A percentile compares a stretch with the other conserved stretches of the same genome.
These are phyloP conservation scores for Spergularia bocconei DNA, from an alignment of 148 eudicot species.

Conservation along the genomic window DNA sequence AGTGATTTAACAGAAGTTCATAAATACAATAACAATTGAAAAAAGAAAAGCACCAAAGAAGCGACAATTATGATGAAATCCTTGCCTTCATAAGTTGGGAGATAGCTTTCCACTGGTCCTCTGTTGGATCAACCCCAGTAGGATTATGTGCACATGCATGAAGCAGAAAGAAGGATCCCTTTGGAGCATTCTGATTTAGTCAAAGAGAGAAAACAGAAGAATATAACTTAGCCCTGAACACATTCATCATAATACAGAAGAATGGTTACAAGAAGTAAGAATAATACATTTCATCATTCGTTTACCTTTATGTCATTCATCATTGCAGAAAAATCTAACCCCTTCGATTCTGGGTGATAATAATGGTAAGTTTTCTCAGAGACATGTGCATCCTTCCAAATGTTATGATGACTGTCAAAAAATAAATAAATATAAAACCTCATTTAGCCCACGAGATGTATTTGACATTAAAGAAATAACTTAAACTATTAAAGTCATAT, in stretches of 20 bases:
- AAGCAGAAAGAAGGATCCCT: slow-evolving; percentile 89
- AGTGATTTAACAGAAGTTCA: slow-evolving; percentile 4
- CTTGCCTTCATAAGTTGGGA: slow-evolving; percentile 74
- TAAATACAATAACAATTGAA: background rate
- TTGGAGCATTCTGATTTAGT: slow-evolving; percentile 74
- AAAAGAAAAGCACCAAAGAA: background rate
- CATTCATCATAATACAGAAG: too few species aligned
- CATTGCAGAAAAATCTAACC: slow-evolving; percentile 75
- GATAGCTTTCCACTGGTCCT: slow-evolving; percentile 94
- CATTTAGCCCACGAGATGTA: background rate
- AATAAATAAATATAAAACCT: background rate
- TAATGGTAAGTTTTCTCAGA: slow-evolving; percentile 69
- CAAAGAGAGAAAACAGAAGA: slow-evolving; percentile 1
- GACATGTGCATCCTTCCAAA: slow-evolving; percentile 92
- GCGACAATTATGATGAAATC: background rate
- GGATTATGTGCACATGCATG: slow-evolving; percentile 99
- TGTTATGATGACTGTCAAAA: slow-evolving; percentile 85
- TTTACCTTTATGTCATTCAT: slow-evolving; percentile 86
- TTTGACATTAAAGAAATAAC: background rate
- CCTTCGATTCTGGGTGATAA: slow-evolving; percentile 82
- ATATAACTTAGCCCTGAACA: slow-evolving; percentile 12
- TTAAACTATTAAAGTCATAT: background rate
- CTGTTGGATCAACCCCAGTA: slow-evolving; percentile 97
- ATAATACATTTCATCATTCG: background rate
- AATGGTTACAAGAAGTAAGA: background rate